Percentiles rank a stretch among this genome's conserved stretches.
phyloP scores from a whole-genome alignment of 257 asterid genomes.

The Catharanthus roseus region DNA sequence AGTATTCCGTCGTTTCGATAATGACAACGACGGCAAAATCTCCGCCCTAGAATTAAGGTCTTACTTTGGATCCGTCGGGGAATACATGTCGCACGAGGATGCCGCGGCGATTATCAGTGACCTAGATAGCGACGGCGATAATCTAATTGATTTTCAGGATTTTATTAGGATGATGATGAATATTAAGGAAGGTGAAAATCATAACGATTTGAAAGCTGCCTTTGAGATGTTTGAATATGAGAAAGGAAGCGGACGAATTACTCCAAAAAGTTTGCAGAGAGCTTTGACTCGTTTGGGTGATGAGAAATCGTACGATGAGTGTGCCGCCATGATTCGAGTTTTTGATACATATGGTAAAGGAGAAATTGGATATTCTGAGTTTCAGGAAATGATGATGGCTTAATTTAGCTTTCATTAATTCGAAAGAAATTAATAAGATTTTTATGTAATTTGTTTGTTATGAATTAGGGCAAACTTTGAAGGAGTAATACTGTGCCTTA shows the following conservation, averaged over 20 bases:
- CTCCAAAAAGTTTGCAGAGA: slow-evolving; percentile 52
- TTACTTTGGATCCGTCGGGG: slow-evolving; percentile 45
- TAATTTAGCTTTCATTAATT: neutral
- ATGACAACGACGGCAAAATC: slow-evolving; percentile 48
- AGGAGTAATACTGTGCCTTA: too few relatives aligned
- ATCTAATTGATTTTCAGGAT: slow-evolving; percentile 35
- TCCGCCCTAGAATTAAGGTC: slow-evolving; percentile 43
- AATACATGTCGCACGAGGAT: slow-evolving; percentile 50
- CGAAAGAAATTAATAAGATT: too few relatives aligned
- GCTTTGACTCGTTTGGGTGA: slow-evolving; percentile 49
- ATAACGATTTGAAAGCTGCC: slow-evolving; percentile 47
- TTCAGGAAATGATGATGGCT: slow-evolving; percentile 52
- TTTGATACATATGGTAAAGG: slow-evolving; percentile 60
- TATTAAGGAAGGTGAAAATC: slow-evolving; percentile 8
- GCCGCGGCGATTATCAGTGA: slow-evolving; percentile 34
- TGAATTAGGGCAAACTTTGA: neutral
- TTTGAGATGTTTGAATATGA: slow-evolving; percentile 44
- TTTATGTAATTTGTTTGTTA: neutral
- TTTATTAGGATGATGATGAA: slow-evolving; percentile 39
- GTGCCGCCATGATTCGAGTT: slow-evolving; percentile 46
- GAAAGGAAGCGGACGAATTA: slow-evolving; percentile 57
- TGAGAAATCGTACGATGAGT: slow-evolving; percentile 45
- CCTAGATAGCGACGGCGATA: slow-evolving; percentile 43
- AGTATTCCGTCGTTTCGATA: slow-evolving; percentile 53
- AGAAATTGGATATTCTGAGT: slow-evolving; percentile 45